Conservation (phyloP, 2,329 filamentous ascomycete genomes). For the Pestalotiopsis fici region DNA sequence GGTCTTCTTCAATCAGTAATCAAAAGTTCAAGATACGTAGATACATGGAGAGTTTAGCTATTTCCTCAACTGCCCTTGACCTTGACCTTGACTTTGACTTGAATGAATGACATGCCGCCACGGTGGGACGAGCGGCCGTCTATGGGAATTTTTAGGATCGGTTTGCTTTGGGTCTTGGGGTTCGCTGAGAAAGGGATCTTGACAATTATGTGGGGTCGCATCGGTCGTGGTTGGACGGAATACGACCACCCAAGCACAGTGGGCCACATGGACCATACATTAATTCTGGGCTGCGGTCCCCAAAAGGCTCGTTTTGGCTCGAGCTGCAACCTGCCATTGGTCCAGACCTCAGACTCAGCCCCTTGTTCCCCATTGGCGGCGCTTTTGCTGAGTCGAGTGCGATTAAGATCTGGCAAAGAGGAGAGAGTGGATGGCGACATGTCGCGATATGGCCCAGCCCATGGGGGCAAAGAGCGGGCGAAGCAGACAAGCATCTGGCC, state of each 20-base stretch:
- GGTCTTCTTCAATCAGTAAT: too few species aligned
- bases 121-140: background rate
- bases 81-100: background rate
- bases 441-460: too few species aligned
- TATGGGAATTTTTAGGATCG: background rate
- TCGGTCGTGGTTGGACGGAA: constrained; percentile 15
- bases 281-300: background rate
- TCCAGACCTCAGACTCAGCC: background rate
- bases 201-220: constrained; percentile 11
- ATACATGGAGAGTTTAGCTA: too few species aligned
- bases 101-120: background rate
- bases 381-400: background rate
- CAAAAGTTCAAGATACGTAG: too few species aligned
- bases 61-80: background rate
- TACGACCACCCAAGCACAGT: constrained; percentile 8
- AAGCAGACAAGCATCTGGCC: background rate
- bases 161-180: background rate
- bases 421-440: too few species aligned
- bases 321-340: constrained; percentile 10
- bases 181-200: constrained; percentile 5
- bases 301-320: background rate
- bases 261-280: background rate
- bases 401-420: background rate
- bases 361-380: background rate
- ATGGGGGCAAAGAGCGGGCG: background rate